Evolutionary conservation across 2,329 filamentous ascomycete genomes (phyloP), one percentile per base, ranked within the genome.

Genomic region (Chaetothyriales sp.): DNA sequence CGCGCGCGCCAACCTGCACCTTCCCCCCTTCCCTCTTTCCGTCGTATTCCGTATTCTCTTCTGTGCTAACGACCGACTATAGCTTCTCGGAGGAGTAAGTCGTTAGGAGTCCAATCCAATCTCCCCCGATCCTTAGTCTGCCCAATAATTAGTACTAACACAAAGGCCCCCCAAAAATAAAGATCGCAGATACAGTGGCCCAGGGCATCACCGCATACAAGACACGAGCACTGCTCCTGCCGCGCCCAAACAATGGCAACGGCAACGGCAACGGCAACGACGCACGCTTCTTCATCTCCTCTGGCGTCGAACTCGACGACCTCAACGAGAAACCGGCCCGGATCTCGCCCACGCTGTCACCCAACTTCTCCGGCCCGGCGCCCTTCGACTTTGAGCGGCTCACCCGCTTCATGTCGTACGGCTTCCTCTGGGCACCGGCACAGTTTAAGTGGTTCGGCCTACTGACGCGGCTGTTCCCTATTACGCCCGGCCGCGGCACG

Each of bases 371-470:
- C 9, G 75, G 84, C 0, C 86, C 89, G 25, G 85, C 88, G 2
- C 82, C 88, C 0, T 97, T 98, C 64, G 90, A 98, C 69, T 97
- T 97, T 63, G 92, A 97, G 71, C 82, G 92, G 47, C 74, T 95
- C 57, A 90, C 87, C 1, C 78, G 92, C 47, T 98, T 97, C 73
- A 95, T 97, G 88, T 85, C 86, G 4, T 98, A 97, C 67, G 89
- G 89, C 65, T 95, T 97, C 72, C 79, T 85, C 65, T 95, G 97
- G 88, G 89, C 92, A 4, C 92, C 92, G 0, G 63, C 95, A 29
- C 90, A 97, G 68, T 95, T 94, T 72, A 84, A 87, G 66, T 98
- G 92, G 92, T 97, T 97, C 70, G 79, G 81, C 49, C 89, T 95
- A 67, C 73, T 98, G 57, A 85, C 82, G 33, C 77, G 75, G 58